Evolutionary conservation across 1,139 yeast species (phyloP), one percentile per base, ranked within the genome.

Genomic region (Yamadazyma trypodendri): DNA sequence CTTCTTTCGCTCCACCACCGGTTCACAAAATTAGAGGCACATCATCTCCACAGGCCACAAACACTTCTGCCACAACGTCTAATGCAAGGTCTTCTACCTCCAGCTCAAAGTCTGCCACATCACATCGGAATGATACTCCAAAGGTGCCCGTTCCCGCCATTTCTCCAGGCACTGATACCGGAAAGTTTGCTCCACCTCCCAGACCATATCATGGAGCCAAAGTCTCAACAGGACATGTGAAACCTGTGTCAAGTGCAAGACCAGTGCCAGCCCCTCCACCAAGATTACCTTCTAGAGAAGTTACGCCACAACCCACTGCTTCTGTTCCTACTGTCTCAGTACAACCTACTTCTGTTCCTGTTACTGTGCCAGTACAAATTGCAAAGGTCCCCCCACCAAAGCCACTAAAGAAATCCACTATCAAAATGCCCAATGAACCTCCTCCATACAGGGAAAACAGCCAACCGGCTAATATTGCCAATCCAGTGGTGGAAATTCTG

Each of bases 1-100:
- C 58, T 1, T 50, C 60, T 17, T 68, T 71, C 54, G 65, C 72
- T 2, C 72, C 75, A 9, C 77, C 77, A 3, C 77, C 75, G 2
- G 46, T 62, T 7, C 70, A 59, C 40, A 56, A 46, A 41, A 49
- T 49, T 33, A 36, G 58, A 31, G 50, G 57, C 6, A 17, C 29
- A 3, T 25, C 42, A 3, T 34, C 37, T 13, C 35, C 39, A 20
- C 27, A 28, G 22, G 16, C 24, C 3, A 11, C 34, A 8, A 13
- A 31, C 16, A 7, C 37, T 2, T 21, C 42, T 17, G 37, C 39
- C 10, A 13, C 33, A 4, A 29, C 29, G 6, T 17, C 34, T 9
- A 5, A 7, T n/a, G 4, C 35, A 13, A 23, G 28, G 20, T 3
- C 30, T 24, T 36, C 10, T 18, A 21, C 21, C 32, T 4, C 25